A percentile compares a stretch with the other conserved stretches of the same genome.
Conservation (phyloP, 257 asterid genomes). For the Hygrophila difformis region DNA sequence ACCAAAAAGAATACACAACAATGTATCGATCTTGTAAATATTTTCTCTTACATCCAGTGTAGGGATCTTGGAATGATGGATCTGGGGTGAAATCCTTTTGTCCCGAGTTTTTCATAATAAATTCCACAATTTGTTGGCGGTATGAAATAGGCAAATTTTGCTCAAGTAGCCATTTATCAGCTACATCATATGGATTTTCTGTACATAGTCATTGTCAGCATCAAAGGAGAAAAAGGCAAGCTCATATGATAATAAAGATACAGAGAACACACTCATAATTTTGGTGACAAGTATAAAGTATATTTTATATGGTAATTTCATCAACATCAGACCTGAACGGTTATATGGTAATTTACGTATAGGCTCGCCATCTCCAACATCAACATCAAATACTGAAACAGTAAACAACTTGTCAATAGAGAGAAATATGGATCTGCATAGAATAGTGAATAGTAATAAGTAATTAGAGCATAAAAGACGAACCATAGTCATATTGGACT, state of each 20-base stretch:
- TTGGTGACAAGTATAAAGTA: too few species aligned
- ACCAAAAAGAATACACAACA: constrained; percentile 13
- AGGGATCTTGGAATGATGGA: constrained; percentile 65
- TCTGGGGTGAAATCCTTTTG: constrained; percentile 71
- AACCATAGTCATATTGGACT: constrained; percentile 76
- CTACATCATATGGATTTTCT: constrained; percentile 88
- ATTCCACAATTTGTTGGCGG: constrained; percentile 92
- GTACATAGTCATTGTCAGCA: constrained; percentile 23
- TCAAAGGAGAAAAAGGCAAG: constrained; percentile 12
- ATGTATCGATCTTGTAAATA: constrained; percentile 6
- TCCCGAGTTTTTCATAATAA: constrained; percentile 19
- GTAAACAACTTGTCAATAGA: constrained; percentile 22
- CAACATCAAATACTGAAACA: constrained; percentile 88
- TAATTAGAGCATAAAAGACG: constrained; percentile 18
- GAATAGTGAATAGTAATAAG: constrained; percentile 16
- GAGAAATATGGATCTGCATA: constrained; percentile 9
- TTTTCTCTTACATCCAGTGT: constrained; percentile 74
- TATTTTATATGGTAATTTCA: too few species aligned
- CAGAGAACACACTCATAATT: too few species aligned
- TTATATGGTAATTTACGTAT: constrained; percentile 88
- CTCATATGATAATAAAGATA: too few species aligned
- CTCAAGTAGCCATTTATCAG: constrained; percentile 92
- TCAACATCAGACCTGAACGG: constrained; percentile 59
- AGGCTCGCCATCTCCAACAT: constrained; percentile 99
- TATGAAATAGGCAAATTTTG: constrained; percentile 83